phyloP scores from a whole-genome alignment of 805 yeast species.

The Saccharomycopsis olivae region DNA sequence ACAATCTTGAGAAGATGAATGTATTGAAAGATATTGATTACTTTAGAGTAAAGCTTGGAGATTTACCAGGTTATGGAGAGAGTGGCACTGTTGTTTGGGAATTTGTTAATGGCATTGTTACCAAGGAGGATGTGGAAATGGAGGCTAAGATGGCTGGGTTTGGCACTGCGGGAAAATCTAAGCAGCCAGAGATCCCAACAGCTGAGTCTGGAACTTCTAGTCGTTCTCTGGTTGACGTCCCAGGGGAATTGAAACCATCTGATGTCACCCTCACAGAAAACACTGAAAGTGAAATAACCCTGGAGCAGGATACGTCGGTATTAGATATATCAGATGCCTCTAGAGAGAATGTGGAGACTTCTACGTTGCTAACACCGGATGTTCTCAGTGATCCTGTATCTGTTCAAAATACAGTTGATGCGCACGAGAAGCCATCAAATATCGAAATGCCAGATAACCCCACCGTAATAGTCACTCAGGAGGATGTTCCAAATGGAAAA shows the following conservation, averaged over 20 bases:
- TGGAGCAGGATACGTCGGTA: too few relatives aligned
- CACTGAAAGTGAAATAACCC: not conserved
- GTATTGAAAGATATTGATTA: conserved; percentile 52
- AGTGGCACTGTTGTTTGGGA: conserved; percentile 57
- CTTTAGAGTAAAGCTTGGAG: conserved; percentile 50
- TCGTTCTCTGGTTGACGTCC: not conserved
- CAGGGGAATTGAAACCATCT: not conserved
- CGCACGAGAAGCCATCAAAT: too few relatives aligned
- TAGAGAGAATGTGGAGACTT: too few relatives aligned
- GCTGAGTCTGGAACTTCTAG: not conserved
- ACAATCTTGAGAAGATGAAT: conserved; percentile 41
- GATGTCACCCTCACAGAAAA: not conserved
- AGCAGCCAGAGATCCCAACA: not conserved
- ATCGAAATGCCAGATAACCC: too few relatives aligned
- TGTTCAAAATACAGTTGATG: too few relatives aligned
- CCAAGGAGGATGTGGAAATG: conserved; percentile 16
- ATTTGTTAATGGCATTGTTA: conserved; percentile 36
- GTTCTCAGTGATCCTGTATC: too few relatives aligned
- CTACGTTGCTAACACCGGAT: too few relatives aligned
- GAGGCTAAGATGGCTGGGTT: conserved; percentile 6
- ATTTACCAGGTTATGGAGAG: conserved; percentile 48
- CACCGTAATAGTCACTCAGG: too few relatives aligned
- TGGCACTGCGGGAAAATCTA: not conserved
- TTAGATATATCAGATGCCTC: too few relatives aligned
- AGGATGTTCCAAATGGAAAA: too few relatives aligned